Percentiles rank a stretch among this genome's conserved stretches.
phyloP scores from a whole-genome alignment of 192 early-diverging fungal species.

The Podila clonocystis region DNA sequence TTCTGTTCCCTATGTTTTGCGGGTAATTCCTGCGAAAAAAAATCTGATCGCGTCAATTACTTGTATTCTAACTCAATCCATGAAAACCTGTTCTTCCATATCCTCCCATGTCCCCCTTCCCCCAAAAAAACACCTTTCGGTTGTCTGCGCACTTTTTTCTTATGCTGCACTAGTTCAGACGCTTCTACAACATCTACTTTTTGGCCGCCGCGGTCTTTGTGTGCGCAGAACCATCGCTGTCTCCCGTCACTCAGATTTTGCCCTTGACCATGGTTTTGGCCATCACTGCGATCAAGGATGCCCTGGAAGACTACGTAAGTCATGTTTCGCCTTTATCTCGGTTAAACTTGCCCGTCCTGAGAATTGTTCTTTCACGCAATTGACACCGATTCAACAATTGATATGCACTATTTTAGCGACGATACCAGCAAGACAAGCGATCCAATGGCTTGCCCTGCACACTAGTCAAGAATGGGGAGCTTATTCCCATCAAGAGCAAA shows the following conservation, averaged over 20 bases:
- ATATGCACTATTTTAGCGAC: constrained; percentile 13
- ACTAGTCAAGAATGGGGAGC: constrained; percentile 24
- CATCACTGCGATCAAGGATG: constrained; percentile 91
- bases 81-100: too few species aligned
- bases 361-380: constrained; percentile 28
- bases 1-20: background rate
- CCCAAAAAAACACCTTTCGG: too few species aligned
- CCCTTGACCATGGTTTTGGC: constrained; percentile 81
- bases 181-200: constrained; percentile 50
- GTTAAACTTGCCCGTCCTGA: background rate
- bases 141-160: background rate
- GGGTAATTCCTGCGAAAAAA: constrained; percentile 9
- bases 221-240: constrained; percentile 46
- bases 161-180: constrained; percentile 23
- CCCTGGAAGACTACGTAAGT: constrained; percentile 81
- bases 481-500: constrained; percentile 69
- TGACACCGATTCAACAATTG: constrained; percentile 43
- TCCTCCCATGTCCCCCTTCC: too few species aligned
- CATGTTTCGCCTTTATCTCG: background rate
- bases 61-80: too few species aligned
- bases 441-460: constrained; percentile 39
- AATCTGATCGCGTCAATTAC: background rate
- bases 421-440: constrained; percentile 42
- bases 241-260: constrained; percentile 46
- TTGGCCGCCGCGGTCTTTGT: constrained; percentile 45